Evolutionary conservation across 2,329 filamentous ascomycete species (phyloP), one percentile per base, ranked within the genome.

Genomic region (Triangularia verruculosa): DNA sequence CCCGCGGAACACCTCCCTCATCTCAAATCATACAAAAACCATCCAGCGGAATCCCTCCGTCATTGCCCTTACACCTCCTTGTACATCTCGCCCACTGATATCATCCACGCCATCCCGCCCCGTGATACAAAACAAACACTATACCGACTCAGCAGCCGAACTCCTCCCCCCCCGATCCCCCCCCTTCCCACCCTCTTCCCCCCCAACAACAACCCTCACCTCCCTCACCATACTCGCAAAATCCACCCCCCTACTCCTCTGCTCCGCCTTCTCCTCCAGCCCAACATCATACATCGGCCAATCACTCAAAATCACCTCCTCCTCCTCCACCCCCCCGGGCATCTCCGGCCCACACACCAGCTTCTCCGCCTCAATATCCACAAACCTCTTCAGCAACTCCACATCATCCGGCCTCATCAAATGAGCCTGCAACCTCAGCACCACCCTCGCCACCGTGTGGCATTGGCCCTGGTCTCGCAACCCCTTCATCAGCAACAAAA

Each of bases 401-500:
- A 68, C 63, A 34, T 70, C 68, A 22, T 69, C 63, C 1, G 56
- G 53, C 27, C 64, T 59, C 70, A 71, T 70, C 47, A 59, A 12
- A 60, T 64, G 63, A 3, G 63, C 51, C 22, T 70, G 66, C 1
- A 70, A 53, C 5, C 67, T 62, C 52, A 71, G 56, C 13, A 69
- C 62, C 11, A 64, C 68, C 20, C 56, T 58, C 12, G 65, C 68
- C 24, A 70, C 47, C 22, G 65, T 69, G 20, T 64, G 27, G 11
- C 54, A 58, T 17, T 39, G 59, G 34, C 66, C 47, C 27, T 70
- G 68, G 5, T 70, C 70, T 34, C 67, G 57, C 4, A 71, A 61
- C 8, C 70, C 70, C 53, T 71, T 71, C n/a, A 60, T 64, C 6
- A 67, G 22, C 11, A 71, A 68, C 17, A 71, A 20, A 2, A 68